These are phyloP conservation scores for Heritiera fomes DNA, from an alignment of 345 rosid species.

Conservation along the genomic window DNA sequence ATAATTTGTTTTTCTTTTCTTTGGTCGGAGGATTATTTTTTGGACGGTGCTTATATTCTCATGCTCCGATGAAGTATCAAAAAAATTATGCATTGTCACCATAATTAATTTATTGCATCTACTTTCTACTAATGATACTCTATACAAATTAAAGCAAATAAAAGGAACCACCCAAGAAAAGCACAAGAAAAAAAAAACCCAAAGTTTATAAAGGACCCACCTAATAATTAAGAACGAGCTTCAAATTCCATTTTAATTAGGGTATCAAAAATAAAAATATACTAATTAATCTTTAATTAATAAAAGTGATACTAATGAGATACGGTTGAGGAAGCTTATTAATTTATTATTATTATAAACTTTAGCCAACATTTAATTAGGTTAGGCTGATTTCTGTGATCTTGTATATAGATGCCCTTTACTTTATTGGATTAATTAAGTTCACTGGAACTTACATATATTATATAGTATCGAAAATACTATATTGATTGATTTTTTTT, in stretches of 20 bases:
- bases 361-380: no score
- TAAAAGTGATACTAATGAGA: neutral
- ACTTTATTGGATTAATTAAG: no score
- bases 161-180: neutral
- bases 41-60: neutral
- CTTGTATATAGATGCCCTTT: no score
- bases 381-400: no score
- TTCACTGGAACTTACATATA: no score
- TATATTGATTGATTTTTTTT: no score
- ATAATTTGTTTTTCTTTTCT: neutral
- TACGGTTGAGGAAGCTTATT: no score
- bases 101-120: slow-evolving; percentile 21
- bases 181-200: neutral
- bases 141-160: no score
- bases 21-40: slow-evolving; percentile 8
- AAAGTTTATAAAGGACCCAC: neutral
- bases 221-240: neutral
- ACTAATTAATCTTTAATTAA: neutral
- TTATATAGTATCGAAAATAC: no score
- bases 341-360: no score
- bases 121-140: no score
- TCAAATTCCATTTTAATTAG: neutral
- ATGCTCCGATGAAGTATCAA: neutral
- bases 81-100: neutral
- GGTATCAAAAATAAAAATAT: neutral